These are phyloP conservation scores for Rubroboletus satanas DNA, from an alignment of 768 basidiomycete species.

Conservation along the genomic window DNA sequence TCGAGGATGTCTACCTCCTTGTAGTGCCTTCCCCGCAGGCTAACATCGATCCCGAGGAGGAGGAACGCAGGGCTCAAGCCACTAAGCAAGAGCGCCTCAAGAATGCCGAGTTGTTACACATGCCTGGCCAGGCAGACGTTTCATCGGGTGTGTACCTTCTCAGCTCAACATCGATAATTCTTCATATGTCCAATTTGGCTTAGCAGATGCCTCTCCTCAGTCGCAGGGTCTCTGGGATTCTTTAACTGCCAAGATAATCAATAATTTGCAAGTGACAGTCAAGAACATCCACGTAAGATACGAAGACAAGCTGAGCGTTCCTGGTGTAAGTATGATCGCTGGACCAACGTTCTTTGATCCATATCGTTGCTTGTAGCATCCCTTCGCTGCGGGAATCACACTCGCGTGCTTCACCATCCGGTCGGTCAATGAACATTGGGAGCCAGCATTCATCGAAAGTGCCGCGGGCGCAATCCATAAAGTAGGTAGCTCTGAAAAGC, in stretches of 20 bases:
- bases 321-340: conserved; percentile 59
- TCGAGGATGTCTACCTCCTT: conserved; percentile 94
- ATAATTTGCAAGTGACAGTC: conserved; percentile 93
- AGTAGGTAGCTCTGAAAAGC: conserved; percentile 36
- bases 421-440: conserved; percentile 87
- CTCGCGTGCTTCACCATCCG: conserved; percentile 82
- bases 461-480: conserved; percentile 86
- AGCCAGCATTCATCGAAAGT: conserved; percentile 89
- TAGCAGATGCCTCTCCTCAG: conserved; percentile 53
- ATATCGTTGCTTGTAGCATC: conserved; percentile 55
- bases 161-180: not conserved
- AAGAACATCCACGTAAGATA: conserved; percentile 96
- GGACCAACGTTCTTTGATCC: not conserved
- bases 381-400: conserved; percentile 89
- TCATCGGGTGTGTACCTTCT: conserved; percentile 39
- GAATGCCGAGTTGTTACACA: conserved; percentile 80
- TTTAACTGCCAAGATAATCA: conserved; percentile 83
- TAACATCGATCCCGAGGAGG: conserved; percentile 73
- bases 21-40: conserved; percentile 77
- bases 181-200: conserved; percentile 5
- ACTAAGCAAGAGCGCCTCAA: conserved; percentile 86
- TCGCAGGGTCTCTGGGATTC: conserved; percentile 84
- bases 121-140: conserved; percentile 53
- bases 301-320: conserved; percentile 91
- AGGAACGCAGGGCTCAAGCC: conserved; percentile 75